phyloP scores from a whole-genome alignment of 169 alveolate genomes.

The Besnoitia besnoiti region DNA sequence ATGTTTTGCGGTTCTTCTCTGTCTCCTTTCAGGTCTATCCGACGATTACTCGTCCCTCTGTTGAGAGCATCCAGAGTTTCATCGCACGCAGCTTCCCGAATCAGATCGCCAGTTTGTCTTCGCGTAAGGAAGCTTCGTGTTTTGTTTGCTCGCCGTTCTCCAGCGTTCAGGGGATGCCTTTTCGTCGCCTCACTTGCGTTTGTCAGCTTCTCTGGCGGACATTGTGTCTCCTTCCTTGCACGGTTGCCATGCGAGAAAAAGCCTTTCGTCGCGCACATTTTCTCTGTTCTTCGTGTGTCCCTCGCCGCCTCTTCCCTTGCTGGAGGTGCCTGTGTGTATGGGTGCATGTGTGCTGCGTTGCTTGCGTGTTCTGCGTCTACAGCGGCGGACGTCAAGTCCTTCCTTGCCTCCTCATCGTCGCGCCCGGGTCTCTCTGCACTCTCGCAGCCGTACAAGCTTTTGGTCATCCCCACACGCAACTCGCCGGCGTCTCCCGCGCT shows the following conservation, averaged over 20 bases:
- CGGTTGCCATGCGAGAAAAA: too few relatives aligned
- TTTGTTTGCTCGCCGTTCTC: not conserved
- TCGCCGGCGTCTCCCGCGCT: slow-evolving; percentile 47
- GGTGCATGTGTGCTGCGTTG: not conserved
- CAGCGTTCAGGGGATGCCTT: not conserved
- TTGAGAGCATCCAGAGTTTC: slow-evolving; percentile 43
- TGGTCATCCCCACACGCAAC: slow-evolving; percentile 51
- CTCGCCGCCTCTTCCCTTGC: not conserved
- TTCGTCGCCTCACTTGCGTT: not conserved
- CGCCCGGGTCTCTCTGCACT: slow-evolving; percentile 42
- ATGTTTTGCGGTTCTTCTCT: too few relatives aligned
- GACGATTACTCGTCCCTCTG: slow-evolving; percentile 47
- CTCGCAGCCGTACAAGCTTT: slow-evolving; percentile 42
- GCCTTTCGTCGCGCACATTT: not conserved
- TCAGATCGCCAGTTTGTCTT: slow-evolving; percentile 20
- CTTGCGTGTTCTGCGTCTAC: not conserved
- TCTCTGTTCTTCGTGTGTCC: not conserved
- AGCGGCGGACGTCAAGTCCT: slow-evolving; percentile 40
- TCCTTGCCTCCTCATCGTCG: slow-evolving; percentile 40
- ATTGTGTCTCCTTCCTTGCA: not conserved
- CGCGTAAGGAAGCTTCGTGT: slow-evolving; percentile 15
- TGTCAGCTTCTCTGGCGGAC: too few relatives aligned
- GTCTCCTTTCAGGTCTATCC: slow-evolving; percentile 56
- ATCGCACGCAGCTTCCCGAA: slow-evolving; percentile 60
- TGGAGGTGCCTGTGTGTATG: not conserved